Evolutionary conservation across 331 rosid species (phyloP), one percentile per base, ranked within the genome.

Genomic region (Saraca asoca): DNA sequence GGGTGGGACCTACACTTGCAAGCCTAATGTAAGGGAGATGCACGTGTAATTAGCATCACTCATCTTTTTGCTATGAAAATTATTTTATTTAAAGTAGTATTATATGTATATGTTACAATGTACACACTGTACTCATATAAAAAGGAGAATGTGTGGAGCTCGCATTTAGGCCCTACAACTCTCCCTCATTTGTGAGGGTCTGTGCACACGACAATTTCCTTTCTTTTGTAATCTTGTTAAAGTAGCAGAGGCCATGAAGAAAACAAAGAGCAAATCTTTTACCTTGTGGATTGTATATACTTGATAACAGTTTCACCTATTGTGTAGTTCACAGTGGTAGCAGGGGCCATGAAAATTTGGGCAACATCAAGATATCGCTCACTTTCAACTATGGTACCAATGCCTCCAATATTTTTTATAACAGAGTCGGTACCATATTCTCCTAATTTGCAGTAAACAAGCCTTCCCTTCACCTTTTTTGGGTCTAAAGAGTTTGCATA

Each of bases 311-410:
- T n/a, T 24, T 71, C 59, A 14, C 88, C 95, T 2, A 68, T 42
- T 54, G 83, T 68, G 62, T 59, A 9, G 75, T 81, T 77, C 57
- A 93, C 95, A 37, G 78, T 33, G 41, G 96, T 76, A 34, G 83
- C 83, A 12, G 98, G 96, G n/a, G 90, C 89, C 87, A 86, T 83
- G 82, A 82, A 93, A 66, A 93, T 80, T 64, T 81, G 76, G 0
- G 91, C 90, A 58, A 72, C 62, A 42, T 90, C 97, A 19, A 44
- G 81, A 64, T 37, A 77, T 58, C 72, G 75, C 0, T 80, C 80
- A 53, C 58, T 81, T 75, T 83, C 86, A 62, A 86, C 1, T 54
- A 93, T 73, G 20, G 73, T 55, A 6, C 97, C 98, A 66, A 46
- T 68, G 39, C 97, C 97, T 19, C 98, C 97, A 34, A 82, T 17